Conservation (phyloP, 352 stramenopile genomes). For the Pythium diclinum region DNA sequence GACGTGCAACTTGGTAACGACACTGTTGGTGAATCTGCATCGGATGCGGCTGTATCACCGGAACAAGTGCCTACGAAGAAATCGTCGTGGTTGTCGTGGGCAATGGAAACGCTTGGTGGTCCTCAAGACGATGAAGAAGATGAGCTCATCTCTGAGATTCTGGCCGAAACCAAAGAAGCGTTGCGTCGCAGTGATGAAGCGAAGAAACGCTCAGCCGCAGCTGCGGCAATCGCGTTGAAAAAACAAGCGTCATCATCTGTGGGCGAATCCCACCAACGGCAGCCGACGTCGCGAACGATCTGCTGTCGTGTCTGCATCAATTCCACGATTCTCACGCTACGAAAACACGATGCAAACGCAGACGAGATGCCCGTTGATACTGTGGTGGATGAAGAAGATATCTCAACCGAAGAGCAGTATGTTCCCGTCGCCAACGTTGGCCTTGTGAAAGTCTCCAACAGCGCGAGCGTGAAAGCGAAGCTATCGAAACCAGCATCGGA, state of each 20-base stretch:
- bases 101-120: constrained; percentile 54
- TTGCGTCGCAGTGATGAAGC: constrained; percentile 31
- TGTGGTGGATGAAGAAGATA: constrained; percentile 17
- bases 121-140: constrained; percentile 60
- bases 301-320: constrained; percentile 63
- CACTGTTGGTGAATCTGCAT: neutral
- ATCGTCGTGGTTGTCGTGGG: constrained; percentile 65
- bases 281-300: constrained; percentile 10
- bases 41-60: neutral
- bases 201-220: constrained; percentile 14
- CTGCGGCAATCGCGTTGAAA: neutral
- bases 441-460: constrained; percentile 62
- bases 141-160: constrained; percentile 61
- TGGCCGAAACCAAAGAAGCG: constrained; percentile 59
- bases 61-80: constrained; percentile 10
- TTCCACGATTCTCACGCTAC: constrained; percentile 55
- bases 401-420: constrained; percentile 43
- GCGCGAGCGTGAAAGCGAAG: constrained; percentile 34
- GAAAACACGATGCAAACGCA: constrained; percentile 43
- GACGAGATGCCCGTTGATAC: constrained; percentile 9
- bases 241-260: neutral
- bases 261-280: neutral
- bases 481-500: constrained; percentile 57
- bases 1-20: neutral
- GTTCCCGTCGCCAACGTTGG: constrained; percentile 83